A percentile compares a stretch with the other conserved stretches of the same genome.
These are phyloP conservation scores for Limtongozyma cylindracea DNA, from an alignment of 805 yeast genomes.

Conservation along the genomic window DNA sequence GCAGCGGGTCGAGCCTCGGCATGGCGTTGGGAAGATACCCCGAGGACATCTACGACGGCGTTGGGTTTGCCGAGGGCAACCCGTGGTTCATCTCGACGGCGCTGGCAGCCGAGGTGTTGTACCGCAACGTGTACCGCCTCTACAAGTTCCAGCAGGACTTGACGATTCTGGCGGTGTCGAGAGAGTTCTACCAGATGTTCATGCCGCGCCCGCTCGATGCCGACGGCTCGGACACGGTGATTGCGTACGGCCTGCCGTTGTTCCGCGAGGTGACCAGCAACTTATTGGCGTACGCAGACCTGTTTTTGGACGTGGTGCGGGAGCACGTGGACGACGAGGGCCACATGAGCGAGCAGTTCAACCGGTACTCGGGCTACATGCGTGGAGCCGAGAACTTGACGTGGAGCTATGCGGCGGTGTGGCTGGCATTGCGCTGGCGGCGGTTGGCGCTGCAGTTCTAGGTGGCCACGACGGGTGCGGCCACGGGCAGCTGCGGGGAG, in stretches of 20 bases:
- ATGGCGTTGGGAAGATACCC: conserved; percentile 82
- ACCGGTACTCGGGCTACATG: conserved; percentile 56
- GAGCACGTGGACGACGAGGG: conserved; percentile 35
- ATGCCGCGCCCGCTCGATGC: conserved; percentile 3
- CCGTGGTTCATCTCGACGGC: conserved; percentile 83
- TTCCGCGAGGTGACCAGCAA: conserved; percentile 9
- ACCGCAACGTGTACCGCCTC: conserved; percentile 22
- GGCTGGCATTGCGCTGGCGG: conserved; percentile 47
- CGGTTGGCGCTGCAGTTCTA: too few relatives aligned
- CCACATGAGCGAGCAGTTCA: conserved; percentile 74
- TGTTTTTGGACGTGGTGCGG: conserved; percentile 32
- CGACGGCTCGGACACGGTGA: conserved; percentile 3
- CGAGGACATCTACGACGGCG: conserved; percentile 73
- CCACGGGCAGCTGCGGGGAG: too few relatives aligned
- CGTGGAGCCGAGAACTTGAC: conserved; percentile 75
- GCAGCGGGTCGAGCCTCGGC: conserved; percentile 6
- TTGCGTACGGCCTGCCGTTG: conserved; percentile 12
- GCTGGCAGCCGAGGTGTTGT: conserved; percentile 38
- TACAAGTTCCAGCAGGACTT: conserved; percentile 15
- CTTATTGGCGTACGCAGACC: conserved; percentile 33
- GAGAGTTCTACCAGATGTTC: conserved; percentile 10
- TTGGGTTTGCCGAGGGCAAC: conserved; percentile 49
- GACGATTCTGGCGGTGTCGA: conserved; percentile 8
- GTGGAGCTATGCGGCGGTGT: conserved; percentile 72
- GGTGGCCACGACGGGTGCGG: too few relatives aligned